Conservation (phyloP, 345 rosid species). For the Aethionema arabicum region DNA sequence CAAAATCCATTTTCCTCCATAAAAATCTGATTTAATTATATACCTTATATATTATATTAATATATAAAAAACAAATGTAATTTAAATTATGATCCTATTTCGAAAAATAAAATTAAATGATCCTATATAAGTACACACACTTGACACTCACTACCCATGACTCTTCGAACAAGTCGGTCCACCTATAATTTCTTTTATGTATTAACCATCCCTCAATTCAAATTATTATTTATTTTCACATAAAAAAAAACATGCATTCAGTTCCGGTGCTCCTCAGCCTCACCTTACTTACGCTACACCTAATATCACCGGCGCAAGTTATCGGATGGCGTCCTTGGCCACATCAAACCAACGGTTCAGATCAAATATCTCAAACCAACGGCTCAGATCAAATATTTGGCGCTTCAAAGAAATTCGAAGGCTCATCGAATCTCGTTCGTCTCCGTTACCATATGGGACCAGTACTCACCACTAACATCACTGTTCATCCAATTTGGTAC, state of each 20-base stretch:
- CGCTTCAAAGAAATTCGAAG: slow-evolving; percentile 79
- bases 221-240: slow-evolving; percentile 26
- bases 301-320: slow-evolving; percentile 28
- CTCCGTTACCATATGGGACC: slow-evolving; percentile 97
- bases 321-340: slow-evolving; percentile 84
- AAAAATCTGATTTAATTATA: too few relatives aligned
- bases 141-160: slow-evolving; percentile 12
- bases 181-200: slow-evolving; percentile 1
- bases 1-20: neutral
- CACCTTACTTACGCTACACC: slow-evolving; percentile 38
- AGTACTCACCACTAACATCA: slow-evolving; percentile 78
- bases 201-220: neutral
- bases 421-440: slow-evolving; percentile 84
- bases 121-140: slow-evolving; percentile 29
- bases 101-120: neutral
- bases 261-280: slow-evolving; percentile 39
- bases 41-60: neutral
- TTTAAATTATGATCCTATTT: too few relatives aligned
- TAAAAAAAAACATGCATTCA: slow-evolving; percentile 27
- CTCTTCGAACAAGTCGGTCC: slow-evolving; percentile 30
- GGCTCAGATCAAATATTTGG: slow-evolving; percentile 48
- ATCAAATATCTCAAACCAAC: slow-evolving; percentile 50
- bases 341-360: slow-evolving; percentile 52
- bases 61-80: neutral
- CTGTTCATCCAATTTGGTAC: slow-evolving; percentile 92